Evolutionary conservation across 345 rosid species (phyloP).

Genomic region (Anacardium occidentale): DNA sequence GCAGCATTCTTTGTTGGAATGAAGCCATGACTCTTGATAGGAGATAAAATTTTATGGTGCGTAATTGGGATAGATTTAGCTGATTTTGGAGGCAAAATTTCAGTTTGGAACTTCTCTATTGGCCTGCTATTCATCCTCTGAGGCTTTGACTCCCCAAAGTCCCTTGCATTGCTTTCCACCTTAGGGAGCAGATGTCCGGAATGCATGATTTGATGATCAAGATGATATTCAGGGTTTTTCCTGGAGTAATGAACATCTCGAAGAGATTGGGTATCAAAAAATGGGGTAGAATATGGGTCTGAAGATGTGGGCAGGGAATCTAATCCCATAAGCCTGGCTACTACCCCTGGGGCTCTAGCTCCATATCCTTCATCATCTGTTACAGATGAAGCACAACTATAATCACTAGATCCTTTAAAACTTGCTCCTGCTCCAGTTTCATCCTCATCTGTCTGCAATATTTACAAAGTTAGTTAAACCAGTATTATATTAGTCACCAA

Average conservation of each 20-base stretch:
- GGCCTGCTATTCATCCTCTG: slow-evolving; percentile 54
- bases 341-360: slow-evolving; percentile 77
- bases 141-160: slow-evolving; percentile 41
- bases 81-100: slow-evolving; percentile 85
- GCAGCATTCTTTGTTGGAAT: slow-evolving; percentile 79
- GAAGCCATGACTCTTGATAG: slow-evolving; percentile 86
- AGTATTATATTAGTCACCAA: neutral
- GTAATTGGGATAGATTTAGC: slow-evolving; percentile 94
- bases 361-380: slow-evolving; percentile 87
- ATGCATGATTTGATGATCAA: slow-evolving; percentile 45
- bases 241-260: slow-evolving; percentile 38
- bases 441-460: slow-evolving; percentile 66
- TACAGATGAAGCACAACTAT: slow-evolving; percentile 91
- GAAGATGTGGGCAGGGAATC: slow-evolving; percentile 69
- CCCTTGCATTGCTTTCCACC: slow-evolving; percentile 39
- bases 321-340: slow-evolving; percentile 98
- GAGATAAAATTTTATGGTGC: slow-evolving; percentile 87
- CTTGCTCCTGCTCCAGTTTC: slow-evolving; percentile 48
- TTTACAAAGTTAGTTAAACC: slow-evolving; percentile 5
- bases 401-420: slow-evolving; percentile 57
- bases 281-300: slow-evolving; percentile 56
- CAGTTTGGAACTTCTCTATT: slow-evolving; percentile 90
- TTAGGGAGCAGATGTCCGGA: slow-evolving; percentile 51
- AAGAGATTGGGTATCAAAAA: slow-evolving; percentile 61
- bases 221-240: slow-evolving; percentile 51